Conservation (phyloP, 495 filamentous ascomycete genomes). For the Aspergillus funiculosus region DNA sequence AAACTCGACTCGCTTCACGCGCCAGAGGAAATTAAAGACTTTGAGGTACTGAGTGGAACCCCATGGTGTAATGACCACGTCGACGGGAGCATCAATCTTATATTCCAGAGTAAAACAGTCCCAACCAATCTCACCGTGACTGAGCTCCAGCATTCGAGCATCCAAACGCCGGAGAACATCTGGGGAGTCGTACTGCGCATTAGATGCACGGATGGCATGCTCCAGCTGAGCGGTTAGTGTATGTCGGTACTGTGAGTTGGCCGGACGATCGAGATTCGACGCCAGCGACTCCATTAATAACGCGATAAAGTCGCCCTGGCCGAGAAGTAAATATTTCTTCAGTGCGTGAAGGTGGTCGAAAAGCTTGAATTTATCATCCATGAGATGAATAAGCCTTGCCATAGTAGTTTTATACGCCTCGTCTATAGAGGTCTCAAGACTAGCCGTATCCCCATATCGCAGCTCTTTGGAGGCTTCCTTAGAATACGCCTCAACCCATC, state of each 20-base stretch:
- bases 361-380: constrained; percentile 87
- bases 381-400: constrained; percentile 88
- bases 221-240: constrained; percentile 95
- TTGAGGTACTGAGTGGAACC: constrained; percentile 95
- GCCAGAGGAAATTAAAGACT: constrained; percentile 99
- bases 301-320: constrained; percentile 96
- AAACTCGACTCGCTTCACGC: constrained; percentile 96
- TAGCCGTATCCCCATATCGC: constrained; percentile 88
- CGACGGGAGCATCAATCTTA: constrained; percentile 94
- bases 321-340: constrained; percentile 90
- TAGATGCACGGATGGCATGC: constrained; percentile 94
- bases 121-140: constrained; percentile 97
- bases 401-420: constrained; percentile 97
- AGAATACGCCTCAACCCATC: constrained; percentile 96
- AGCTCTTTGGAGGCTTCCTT: constrained; percentile 89
- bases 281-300: constrained; percentile 95
- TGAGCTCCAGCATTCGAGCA: constrained; percentile 91
- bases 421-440: constrained; percentile 85
- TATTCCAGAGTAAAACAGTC: constrained; percentile 99
- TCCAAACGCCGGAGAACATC: constrained; percentile 91
- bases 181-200: constrained; percentile 91
- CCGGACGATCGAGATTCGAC: constrained; percentile 88
- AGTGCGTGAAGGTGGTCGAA: constrained; percentile 89
- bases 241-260: constrained; percentile 88
- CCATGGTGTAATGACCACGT: constrained; percentile 94